phyloP scores from a whole-genome alignment of 176 grass and related monocot species.

The Hordeum marinum region DNA sequence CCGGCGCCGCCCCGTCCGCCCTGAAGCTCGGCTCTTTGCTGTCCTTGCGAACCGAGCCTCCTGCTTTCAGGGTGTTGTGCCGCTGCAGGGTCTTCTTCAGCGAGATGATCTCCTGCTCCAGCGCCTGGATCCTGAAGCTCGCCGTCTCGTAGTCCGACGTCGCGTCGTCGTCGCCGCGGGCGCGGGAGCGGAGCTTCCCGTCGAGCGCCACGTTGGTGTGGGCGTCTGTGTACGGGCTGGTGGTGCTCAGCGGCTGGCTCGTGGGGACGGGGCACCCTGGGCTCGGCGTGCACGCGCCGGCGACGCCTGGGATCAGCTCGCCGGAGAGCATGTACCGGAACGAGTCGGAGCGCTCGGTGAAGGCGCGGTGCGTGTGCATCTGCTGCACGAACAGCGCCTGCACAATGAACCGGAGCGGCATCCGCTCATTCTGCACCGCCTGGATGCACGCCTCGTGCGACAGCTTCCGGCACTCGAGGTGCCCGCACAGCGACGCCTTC shows the following conservation, averaged over 20 bases:
- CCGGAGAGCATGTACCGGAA: constrained; percentile 58
- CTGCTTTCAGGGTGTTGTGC: constrained; percentile 38
- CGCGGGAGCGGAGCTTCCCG: constrained; percentile 28
- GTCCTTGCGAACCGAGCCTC: constrained; percentile 19
- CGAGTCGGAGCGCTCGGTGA: constrained; percentile 77
- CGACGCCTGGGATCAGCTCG: constrained; percentile 38
- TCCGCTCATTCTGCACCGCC: constrained; percentile 85
- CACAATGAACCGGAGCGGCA: constrained; percentile 88
- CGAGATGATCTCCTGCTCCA: constrained; percentile 77
- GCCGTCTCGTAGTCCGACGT: constrained; percentile 60
- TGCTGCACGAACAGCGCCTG: constrained; percentile 96
- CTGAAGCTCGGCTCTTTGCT: constrained; percentile 46
- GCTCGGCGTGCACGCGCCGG: constrained; percentile 46
- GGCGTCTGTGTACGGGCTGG: constrained; percentile 31
- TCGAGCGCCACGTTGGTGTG: constrained; percentile 12
- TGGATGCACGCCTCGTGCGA: constrained; percentile 77
- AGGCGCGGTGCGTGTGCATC: constrained; percentile 73
- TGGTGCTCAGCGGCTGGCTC: constrained; percentile 39
- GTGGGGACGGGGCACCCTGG: constrained; percentile 42
- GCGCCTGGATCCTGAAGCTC: constrained; percentile 80
- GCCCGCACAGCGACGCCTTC: constrained; percentile 50
- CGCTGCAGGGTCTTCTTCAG: constrained; percentile 67
- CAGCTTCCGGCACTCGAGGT: constrained; percentile 73
- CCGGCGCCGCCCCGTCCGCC: background rate
- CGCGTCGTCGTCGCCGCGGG: background rate